These are phyloP conservation scores for Solanum boliviense DNA, from an alignment of 257 asterid genomes.

Conservation along the genomic window DNA sequence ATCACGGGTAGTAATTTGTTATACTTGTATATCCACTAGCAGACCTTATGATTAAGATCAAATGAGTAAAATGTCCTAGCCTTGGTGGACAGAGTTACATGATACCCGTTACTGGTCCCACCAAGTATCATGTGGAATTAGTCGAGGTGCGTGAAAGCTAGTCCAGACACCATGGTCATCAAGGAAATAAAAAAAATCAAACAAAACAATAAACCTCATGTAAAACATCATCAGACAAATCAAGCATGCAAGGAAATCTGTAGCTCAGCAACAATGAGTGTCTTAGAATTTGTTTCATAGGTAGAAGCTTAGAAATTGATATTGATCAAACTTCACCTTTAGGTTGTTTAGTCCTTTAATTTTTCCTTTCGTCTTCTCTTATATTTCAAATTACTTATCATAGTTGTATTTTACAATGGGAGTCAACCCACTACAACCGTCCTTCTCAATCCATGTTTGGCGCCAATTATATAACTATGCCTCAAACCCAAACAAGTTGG, in stretches of 20 bases:
- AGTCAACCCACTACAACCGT: not conserved
- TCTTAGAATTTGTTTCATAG: not conserved
- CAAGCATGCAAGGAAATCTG: not conserved
- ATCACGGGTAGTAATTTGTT: not conserved
- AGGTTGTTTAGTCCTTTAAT: not conserved
- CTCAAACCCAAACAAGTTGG: not conserved
- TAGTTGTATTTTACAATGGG: not conserved
- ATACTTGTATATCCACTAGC: not conserved
- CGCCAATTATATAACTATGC: not conserved
- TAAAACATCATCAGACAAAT: not conserved
- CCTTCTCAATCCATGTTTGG: not conserved
- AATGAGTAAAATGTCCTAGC: not conserved
- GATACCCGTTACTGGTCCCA: not conserved
- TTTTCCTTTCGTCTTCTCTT: not conserved
- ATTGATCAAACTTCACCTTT: not conserved
- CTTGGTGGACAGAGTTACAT: not conserved
- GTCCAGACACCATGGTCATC: not conserved
- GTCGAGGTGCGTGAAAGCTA: not conserved
- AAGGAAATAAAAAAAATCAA: too few species aligned
- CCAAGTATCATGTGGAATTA: not conserved
- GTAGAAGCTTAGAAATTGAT: not conserved
- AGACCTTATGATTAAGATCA: not conserved
- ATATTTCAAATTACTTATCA: not conserved
- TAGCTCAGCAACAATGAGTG: not conserved
- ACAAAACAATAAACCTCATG: not conserved